Percentiles rank a stretch among this genome's conserved stretches.
Conservation (phyloP, 352 stramenopile genomes). For the Phytopythium mirpurense region DNA sequence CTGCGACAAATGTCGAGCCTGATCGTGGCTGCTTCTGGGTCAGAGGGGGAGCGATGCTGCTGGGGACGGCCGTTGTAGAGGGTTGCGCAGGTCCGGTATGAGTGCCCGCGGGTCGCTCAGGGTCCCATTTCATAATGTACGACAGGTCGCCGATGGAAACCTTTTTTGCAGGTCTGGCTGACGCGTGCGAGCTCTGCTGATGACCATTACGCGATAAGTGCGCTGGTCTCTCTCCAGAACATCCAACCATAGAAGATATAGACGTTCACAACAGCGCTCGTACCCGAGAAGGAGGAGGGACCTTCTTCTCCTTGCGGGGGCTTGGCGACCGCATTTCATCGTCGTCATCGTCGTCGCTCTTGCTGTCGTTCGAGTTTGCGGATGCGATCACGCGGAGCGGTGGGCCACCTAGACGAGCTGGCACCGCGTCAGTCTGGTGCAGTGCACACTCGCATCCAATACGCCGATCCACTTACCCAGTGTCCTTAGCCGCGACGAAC, state of each 20-base stretch:
- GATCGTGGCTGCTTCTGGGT: neutral
- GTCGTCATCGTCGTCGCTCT: conserved; percentile 38
- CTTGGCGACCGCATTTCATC: conserved; percentile 22
- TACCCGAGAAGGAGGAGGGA: conserved; percentile 5
- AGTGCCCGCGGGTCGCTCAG: conserved; percentile 12
- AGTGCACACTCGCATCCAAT: too few species aligned
- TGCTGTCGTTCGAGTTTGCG: conserved; percentile 11
- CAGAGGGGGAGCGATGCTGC: neutral
- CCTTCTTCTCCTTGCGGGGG: conserved; percentile 14
- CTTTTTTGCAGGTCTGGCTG: neutral
- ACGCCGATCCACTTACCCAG: too few species aligned
- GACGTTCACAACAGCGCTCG: too few species aligned
- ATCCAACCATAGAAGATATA: too few species aligned
- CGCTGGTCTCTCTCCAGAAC: too few species aligned
- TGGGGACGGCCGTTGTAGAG: neutral
- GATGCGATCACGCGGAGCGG: conserved; percentile 47
- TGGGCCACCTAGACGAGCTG: conserved; percentile 16
- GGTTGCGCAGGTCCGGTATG: neutral
- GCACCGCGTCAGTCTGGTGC: too few species aligned
- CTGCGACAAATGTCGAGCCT: neutral
- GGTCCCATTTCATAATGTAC: conserved; percentile 45
- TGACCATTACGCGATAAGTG: too few species aligned
- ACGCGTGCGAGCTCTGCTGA: neutral
- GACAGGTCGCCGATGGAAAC: conserved; percentile 15
- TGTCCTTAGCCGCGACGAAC: conserved; percentile 31